Evolutionary conservation across 305 asterid genomes (phyloP).

Genomic region (Fraxinus dipetala): DNA sequence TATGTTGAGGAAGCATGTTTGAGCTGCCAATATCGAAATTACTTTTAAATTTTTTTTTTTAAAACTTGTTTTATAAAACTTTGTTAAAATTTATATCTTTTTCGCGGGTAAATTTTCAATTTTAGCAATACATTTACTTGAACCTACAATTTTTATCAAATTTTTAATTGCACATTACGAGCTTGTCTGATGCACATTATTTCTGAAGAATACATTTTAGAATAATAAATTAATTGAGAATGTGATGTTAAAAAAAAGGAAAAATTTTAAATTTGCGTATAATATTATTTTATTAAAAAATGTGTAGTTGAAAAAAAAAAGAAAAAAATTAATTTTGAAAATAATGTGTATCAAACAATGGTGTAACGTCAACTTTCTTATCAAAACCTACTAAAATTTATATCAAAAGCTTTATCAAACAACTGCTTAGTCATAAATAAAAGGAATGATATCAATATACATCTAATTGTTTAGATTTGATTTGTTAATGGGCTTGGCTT

Average conservation of each 20-base stretch:
- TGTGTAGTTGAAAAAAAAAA: neutral
- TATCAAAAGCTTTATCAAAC: neutral
- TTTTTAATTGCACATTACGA: too few species aligned
- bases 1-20: neutral
- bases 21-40: neutral
- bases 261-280: too few species aligned
- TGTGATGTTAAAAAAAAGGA: too few species aligned
- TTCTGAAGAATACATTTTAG: too few species aligned
- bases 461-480: neutral
- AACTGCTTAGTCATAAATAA: neutral
- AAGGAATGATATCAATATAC: neutral
- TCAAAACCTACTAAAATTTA: neutral
- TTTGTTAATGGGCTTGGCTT: neutral
- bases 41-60: too few species aligned
- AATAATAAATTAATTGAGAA: too few species aligned
- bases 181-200: too few species aligned
- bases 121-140: neutral
- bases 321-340: too few species aligned
- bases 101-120: neutral
- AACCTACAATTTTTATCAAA: neutral
- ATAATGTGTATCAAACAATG: too few species aligned
- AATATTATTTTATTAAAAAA: too few species aligned
- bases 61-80: too few species aligned
- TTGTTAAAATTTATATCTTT: neutral
- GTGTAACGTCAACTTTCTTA: neutral